Evolutionary conservation across 2,329 filamentous ascomycete genomes (phyloP).

Genomic region (Neonectria ditissima): DNA sequence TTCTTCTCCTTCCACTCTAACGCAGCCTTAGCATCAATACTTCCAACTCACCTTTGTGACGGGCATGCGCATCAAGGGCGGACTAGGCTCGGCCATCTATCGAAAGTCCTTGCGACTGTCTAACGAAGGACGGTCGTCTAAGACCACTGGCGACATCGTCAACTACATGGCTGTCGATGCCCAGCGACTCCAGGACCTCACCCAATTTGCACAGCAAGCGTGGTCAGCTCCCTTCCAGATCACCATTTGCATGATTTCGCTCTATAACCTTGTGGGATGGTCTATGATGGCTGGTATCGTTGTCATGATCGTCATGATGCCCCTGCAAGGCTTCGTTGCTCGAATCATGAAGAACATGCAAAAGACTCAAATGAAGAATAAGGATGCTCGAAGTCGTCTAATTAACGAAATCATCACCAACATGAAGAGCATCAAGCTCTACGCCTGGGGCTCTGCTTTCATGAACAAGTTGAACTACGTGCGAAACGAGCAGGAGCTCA

Average conservation of each 20-base stretch:
- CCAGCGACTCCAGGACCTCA: conserved; percentile 92
- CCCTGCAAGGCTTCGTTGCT: conserved; percentile 92
- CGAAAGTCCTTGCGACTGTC: conserved; percentile 90
- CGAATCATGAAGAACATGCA: conserved; percentile 94
- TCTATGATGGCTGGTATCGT: conserved; percentile 96
- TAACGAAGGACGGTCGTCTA: conserved; percentile 88
- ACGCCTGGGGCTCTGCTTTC: conserved; percentile 96
- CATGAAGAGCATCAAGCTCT: conserved; percentile 99
- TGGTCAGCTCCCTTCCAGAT: conserved; percentile 99
- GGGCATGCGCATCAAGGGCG: conserved; percentile 96
- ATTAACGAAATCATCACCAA: conserved; percentile 99
- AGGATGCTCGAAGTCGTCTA: conserved; percentile 89
- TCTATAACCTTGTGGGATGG: conserved; percentile 93
- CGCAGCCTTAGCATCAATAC: conserved; percentile 78
- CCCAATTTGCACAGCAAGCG: conserved; percentile 93
- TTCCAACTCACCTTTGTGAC: conserved; percentile 96
- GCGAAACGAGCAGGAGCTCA: conserved; percentile 93
- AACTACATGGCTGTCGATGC: conserved; percentile 99
- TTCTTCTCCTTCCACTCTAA: conserved; percentile 37
- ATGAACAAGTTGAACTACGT: conserved; percentile 98
- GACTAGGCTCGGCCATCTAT: conserved; percentile 91
- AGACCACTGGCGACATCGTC: conserved; percentile 97
- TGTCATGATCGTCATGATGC: conserved; percentile 98
- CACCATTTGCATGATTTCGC: conserved; percentile 90
- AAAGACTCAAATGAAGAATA: conserved; percentile 99